These are phyloP conservation scores for Plasmodium reichenowi DNA, from an alignment of 169 alveolate genomes.

Conservation along the genomic window DNA sequence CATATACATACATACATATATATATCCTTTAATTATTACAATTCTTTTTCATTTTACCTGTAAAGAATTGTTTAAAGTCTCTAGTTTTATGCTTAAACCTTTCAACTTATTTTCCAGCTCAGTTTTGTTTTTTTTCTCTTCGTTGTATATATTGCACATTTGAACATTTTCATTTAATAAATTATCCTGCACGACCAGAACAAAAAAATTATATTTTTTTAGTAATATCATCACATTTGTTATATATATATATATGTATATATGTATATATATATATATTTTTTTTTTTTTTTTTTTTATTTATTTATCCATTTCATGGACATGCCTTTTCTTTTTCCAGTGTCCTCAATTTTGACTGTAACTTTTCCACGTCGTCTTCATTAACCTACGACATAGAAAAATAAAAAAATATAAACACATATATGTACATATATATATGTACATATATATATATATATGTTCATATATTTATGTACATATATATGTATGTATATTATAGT, in stretches of 20 bases:
- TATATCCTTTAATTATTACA: background rate
- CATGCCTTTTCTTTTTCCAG: constrained; percentile 2
- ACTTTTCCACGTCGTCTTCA: background rate
- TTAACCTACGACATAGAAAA: background rate
- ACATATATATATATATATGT: too few species aligned
- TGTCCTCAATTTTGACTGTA: background rate
- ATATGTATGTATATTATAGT: too few species aligned
- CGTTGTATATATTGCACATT: constrained; percentile 12
- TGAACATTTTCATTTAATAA: constrained; percentile 18
- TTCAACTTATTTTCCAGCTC: constrained; percentile 35
- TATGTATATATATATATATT: background rate
- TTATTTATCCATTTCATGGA: background rate
- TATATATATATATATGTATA: too few species aligned
- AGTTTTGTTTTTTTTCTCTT: constrained; percentile 28
- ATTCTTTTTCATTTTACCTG: constrained; percentile 16
- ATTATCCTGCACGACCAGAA: background rate
- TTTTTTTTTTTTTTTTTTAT: background rate
- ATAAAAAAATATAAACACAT: background rate
- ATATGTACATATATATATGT: background rate
- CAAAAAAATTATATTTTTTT: too few species aligned
- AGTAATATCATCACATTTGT: too few species aligned
- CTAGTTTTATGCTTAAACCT: constrained; percentile 29
- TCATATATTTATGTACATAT: too few species aligned
- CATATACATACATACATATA: background rate
- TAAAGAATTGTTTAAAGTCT: constrained; percentile 40